Conservation (phyloP, 768 basidiomycete species). For the Mycena galericulata region DNA sequence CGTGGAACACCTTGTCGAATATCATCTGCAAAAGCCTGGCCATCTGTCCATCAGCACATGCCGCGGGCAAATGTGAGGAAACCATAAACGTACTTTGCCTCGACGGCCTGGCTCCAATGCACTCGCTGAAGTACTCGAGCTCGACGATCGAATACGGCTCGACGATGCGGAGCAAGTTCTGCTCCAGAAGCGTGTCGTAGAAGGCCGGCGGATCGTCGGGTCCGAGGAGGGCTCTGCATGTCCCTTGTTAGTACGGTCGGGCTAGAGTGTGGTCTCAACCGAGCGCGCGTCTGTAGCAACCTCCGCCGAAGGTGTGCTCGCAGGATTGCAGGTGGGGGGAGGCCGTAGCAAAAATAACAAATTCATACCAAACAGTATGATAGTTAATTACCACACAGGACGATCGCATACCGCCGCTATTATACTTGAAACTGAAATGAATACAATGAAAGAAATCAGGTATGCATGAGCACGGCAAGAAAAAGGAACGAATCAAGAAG, state of each 20-base stretch:
- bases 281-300: too few relatives aligned
- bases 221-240: constrained; percentile 90
- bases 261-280: too few relatives aligned
- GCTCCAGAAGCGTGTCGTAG: constrained; percentile 96
- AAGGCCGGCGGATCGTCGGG: constrained; percentile 92
- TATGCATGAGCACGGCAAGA: too few relatives aligned
- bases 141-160: constrained; percentile 97
- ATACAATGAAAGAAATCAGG: too few relatives aligned
- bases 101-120: constrained; percentile 89
- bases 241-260: neutral
- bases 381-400: too few relatives aligned
- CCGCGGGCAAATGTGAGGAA: neutral
- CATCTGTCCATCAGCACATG: neutral
- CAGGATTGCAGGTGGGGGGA: too few relatives aligned
- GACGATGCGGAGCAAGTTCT: constrained; percentile 94
- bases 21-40: constrained; percentile 98
- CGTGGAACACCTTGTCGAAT: constrained; percentile 92
- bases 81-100: constrained; percentile 85
- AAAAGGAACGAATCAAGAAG: too few relatives aligned
- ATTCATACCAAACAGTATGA: too few relatives aligned
- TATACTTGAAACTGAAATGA: too few relatives aligned
- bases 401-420: too few relatives aligned
- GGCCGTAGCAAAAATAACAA: too few relatives aligned
- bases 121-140: constrained; percentile 88
- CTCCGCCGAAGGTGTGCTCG: too few relatives aligned